Evolutionary conservation across 495 filamentous ascomycete species (phyloP).

Genomic region (Talaromyces ruber): DNA sequence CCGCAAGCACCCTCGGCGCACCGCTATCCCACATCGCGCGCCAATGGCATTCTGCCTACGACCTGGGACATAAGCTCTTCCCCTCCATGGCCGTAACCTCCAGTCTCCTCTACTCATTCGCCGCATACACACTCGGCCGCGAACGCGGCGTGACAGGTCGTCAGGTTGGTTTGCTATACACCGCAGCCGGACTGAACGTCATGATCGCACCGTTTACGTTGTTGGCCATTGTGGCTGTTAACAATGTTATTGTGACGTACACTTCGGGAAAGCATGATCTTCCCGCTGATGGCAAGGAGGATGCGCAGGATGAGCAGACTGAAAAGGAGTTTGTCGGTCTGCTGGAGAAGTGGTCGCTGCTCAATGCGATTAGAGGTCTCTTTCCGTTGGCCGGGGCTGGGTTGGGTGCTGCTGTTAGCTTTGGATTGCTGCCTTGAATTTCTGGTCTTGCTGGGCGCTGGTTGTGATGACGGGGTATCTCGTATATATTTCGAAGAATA

Average conservation of each 20-base stretch:
- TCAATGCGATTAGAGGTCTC: slow-evolving; percentile 4
- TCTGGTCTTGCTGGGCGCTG: background rate
- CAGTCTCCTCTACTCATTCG: background rate
- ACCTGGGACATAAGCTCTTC: background rate
- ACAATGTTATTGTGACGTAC: background rate
- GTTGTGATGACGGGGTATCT: background rate
- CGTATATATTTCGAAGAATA: background rate
- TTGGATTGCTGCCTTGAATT: slow-evolving; percentile 1
- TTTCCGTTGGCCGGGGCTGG: slow-evolving; percentile 3
- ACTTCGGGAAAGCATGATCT: background rate
- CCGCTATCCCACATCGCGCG: slow-evolving; percentile 1
- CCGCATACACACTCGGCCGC: background rate
- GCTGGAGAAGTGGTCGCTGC: background rate
- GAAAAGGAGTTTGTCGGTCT: background rate
- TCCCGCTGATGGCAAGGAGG: background rate
- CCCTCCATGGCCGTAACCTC: background rate
- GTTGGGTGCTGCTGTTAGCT: slow-evolving; percentile 1
- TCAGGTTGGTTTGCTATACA: background rate
- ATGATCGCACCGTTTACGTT: slow-evolving; percentile 1
- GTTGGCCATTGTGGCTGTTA: background rate
- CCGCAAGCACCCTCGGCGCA: background rate
- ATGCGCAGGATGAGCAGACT: background rate
- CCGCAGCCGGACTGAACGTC: background rate
- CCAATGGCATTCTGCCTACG: slow-evolving; percentile 2
- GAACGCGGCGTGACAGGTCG: background rate